Base-by-base conservation (phyloP, 805 yeast genomes). In the Yarrowia sp. region DNA sequence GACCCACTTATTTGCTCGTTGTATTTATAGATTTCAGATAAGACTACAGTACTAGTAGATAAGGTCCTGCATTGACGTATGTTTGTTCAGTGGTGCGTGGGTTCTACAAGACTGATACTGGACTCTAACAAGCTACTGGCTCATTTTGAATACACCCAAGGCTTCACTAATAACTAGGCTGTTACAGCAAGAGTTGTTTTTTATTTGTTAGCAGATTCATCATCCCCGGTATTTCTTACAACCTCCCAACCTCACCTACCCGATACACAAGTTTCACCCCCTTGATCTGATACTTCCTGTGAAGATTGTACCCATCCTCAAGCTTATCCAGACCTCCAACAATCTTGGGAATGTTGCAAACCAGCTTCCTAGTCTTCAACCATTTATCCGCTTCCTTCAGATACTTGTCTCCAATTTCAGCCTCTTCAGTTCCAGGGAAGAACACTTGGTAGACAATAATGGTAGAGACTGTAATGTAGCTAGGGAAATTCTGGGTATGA, bases 381-480 rank as follows among this genome's bases (percentile, higher is more conserved):
- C 40, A 44, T 13, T 19, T 24, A 9, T 14, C 15, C 1, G 65
- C 49, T 15, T 58, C 52, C 10, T 3, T 19, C 9, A 40, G 17
- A 33, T 42, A 58, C 42, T 33, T 33, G 13, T 30, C 34, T 8
- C 52, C 65, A 4, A 58, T 9, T 0, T 43, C 33, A 9, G 65
- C 50, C 42, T 58, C 52, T 13, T 58, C 65, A 9, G 50, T 24
- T 8, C 19, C 50, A 9, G 36, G 7, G 34, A 55, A 39, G 33
- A 58, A 58, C 42, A 58, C 52, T 17, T 58, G 52, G 19, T 58
- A 58, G 15, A 58, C 65, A 17, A 58, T 58, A 2, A 58, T 42
- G 9, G 65, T 42, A 3, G 49, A 43, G 5, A 58, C 24, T 6
- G 49, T 33, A n/a, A 58, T 58, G 33, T 58, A 17, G 2, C 24